A percentile compares a stretch with the other conserved stretches of the same genome.
These are phyloP conservation scores for Hyphopichia buzzinii DNA, from an alignment of 1,139 yeast genomes.

Conservation along the genomic window DNA sequence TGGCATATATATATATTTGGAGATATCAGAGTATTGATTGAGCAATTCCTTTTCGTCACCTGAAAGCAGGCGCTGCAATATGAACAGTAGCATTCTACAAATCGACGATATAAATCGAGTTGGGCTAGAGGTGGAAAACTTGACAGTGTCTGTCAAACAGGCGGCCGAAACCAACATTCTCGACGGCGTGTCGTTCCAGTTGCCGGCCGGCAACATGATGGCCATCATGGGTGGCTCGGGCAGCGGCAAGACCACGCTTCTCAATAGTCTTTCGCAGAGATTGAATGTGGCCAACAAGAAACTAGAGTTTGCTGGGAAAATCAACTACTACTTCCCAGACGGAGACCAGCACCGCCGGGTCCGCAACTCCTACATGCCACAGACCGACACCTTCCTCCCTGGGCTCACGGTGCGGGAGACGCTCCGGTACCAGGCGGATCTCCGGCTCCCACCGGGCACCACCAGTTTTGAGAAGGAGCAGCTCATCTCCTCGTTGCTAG, in stretches of 20 bases:
- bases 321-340: conserved; percentile 15
- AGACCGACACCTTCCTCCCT: conserved; percentile 72
- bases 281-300: conserved; percentile 36
- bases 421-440: conserved; percentile 64
- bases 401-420: conserved; percentile 73
- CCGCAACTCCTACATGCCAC: conserved; percentile 69
- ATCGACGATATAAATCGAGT: conserved; percentile 25
- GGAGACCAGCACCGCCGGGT: conserved; percentile 18
- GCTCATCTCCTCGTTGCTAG: conserved; percentile 58
- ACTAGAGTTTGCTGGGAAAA: conserved; percentile 30
- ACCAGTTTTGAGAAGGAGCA: conserved; percentile 37
- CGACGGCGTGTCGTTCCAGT: conserved; percentile 51
- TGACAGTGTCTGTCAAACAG: conserved; percentile 31
- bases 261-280: conserved; percentile 69
- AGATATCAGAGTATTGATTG: no score
- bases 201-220: conserved; percentile 51
- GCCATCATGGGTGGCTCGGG: conserved; percentile 88
- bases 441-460: conserved; percentile 50
- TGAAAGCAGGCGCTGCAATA: neutral
- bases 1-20: no score
- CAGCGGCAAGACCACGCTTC: conserved; percentile 79
- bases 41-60: neutral
- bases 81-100: conserved; percentile 12
- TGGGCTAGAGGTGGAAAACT: conserved; percentile 26
- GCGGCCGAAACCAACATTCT: conserved; percentile 20